Base-by-base conservation (phyloP, 2,329 filamentous ascomycete genomes). In the Daldinia eschscholtzii region DNA sequence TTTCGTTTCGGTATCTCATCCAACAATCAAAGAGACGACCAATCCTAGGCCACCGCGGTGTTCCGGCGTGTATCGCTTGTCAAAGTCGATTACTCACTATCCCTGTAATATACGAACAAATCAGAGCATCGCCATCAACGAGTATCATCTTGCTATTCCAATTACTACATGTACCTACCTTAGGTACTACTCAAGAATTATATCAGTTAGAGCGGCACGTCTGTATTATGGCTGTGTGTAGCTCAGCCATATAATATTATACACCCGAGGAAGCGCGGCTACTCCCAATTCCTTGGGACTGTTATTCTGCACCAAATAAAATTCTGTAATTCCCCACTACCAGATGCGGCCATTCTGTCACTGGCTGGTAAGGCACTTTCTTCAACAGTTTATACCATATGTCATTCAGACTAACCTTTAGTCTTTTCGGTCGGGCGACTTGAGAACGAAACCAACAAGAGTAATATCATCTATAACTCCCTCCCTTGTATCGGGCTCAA, bases 131-230 rank as follows among this genome's bases (percentile, higher is more conserved):
- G 35, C 35, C 35, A 39, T 39, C 35, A 13, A 39, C 35, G 35
- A 39, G 35, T 39, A 39, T 15, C 35, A 39, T 39, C 35, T 39
- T 39, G 13, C 13, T 15, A 39, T 4, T 15, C 77, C 57, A 78
- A 63, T 68, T 70, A n/a, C 77, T 75, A 26, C 78, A n/a, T n/a
- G n/a, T n/a, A n/a, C n/a, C n/a, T n/a, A n/a, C n/a, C n/a, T n/a
- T n/a, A n/a, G n/a, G n/a, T n/a, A n/a, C 79, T 23, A 75, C 57
- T 52, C 78, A 61, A 61, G 75, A 74, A 46, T 76, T 66, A 41
- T 13, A 35, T 72, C 6, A 28, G 23, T 30, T 42, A 42, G 30
- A 26, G 13, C 39, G 56, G 70, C 57, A 77, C 67, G 30, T 69
- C 67, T 52, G 72, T 7, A 9, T 33, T 2, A 52, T 18, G 46